Evolutionary conservation across 345 rosid species (phyloP).

Genomic region (Boechera retrofracta): DNA sequence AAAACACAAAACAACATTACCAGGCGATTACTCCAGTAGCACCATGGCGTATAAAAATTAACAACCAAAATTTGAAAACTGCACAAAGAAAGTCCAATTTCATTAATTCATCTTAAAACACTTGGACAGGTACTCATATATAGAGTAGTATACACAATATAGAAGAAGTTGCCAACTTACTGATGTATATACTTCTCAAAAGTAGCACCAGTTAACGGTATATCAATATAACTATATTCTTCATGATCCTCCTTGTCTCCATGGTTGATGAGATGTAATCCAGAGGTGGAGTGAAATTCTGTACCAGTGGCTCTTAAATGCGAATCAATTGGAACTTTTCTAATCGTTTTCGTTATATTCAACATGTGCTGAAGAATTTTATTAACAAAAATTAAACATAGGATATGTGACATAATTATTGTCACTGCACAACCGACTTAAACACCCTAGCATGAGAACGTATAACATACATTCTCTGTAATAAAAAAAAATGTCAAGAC

Average conservation of each 20-base stretch:
- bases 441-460: not conserved
- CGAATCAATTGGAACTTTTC: conserved; percentile 77
- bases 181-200: conserved; percentile 73
- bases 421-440: not conserved
- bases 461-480: not conserved
- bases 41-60: conserved; percentile 98
- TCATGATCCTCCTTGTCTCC: conserved; percentile 75
- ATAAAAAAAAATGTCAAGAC: not conserved
- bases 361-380: conserved; percentile 80
- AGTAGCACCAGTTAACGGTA: conserved; percentile 54
- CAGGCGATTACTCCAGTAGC: conserved; percentile 97
- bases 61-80: conserved; percentile 88
- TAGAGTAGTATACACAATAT: conserved; percentile 22
- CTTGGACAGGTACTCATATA: conserved; percentile 13
- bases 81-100: conserved; percentile 42
- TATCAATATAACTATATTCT: conserved; percentile 55
- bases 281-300: conserved; percentile 70
- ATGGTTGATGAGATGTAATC: conserved; percentile 68
- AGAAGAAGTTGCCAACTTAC: conserved; percentile 53
- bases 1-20: conserved; percentile 47
- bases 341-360: conserved; percentile 87
- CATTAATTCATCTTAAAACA: not conserved
- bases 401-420: not conserved
- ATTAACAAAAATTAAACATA: conserved; percentile 18
- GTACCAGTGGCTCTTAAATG: conserved; percentile 69